Evolutionary conservation across 257 asterid genomes (phyloP).

Genomic region (Nicotiana tomentosiformis): DNA sequence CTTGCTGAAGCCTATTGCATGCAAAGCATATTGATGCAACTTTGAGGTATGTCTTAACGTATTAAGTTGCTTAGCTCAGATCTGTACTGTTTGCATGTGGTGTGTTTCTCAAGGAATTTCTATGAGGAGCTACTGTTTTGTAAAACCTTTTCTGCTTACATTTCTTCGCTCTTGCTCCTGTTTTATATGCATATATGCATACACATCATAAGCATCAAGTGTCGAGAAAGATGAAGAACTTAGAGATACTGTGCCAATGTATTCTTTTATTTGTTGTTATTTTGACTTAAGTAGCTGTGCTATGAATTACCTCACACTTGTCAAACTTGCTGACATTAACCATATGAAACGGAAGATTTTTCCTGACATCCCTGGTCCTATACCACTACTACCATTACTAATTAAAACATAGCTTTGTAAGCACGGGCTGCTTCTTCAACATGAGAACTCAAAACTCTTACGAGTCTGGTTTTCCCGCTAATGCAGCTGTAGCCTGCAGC

Average conservation of each 20-base stretch:
- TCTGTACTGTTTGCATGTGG: not conserved
- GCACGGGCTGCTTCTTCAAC: not conserved
- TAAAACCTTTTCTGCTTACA: not conserved
- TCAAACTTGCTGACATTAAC: conserved; percentile 6
- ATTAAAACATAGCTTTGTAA: not conserved
- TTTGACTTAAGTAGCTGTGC: conserved; percentile 11
- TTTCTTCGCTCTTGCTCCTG: not conserved
- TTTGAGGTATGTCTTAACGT: not conserved
- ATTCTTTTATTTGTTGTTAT: conserved; percentile 20
- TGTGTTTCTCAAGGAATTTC: not conserved
- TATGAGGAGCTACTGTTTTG: not conserved
- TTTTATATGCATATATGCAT: not conserved
- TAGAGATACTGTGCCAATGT: conserved; percentile 3
- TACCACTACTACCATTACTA: conserved; percentile 8
- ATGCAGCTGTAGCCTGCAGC: conserved; percentile 37
- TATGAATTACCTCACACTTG: conserved; percentile 20
- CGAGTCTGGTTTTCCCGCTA: conserved; percentile 16
- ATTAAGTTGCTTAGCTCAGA: not conserved
- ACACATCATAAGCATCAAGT: not conserved
- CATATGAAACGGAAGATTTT: conserved; percentile 1
- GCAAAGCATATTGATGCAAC: not conserved
- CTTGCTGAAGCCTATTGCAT: not conserved
- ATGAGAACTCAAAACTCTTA: conserved; percentile 15
- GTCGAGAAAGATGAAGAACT: not conserved
- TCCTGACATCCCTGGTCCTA: conserved; percentile 2